Evolutionary conservation across 495 filamentous ascomycete genomes (phyloP).

Genomic region (Daldinia grandis): DNA sequence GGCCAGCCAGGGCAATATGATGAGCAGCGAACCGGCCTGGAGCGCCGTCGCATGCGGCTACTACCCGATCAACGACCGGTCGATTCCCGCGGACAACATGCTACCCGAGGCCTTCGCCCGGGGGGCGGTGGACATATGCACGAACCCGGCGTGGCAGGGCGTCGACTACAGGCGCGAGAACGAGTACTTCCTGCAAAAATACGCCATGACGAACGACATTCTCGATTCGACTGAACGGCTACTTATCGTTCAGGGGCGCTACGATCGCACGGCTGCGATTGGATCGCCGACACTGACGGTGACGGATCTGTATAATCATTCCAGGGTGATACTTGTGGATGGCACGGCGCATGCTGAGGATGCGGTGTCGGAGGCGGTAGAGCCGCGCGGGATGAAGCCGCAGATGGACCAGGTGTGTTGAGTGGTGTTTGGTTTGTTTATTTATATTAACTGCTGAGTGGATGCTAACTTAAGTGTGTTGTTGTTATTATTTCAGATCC

Average conservation of each 20-base stretch:
- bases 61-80: slow-evolving; percentile 33
- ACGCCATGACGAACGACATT: slow-evolving; percentile 24
- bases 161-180: slow-evolving; percentile 27
- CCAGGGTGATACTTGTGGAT: slow-evolving; percentile 24
- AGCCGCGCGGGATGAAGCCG: slow-evolving; percentile 25
- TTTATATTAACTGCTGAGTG: background rate
- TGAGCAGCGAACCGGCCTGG: slow-evolving; percentile 23
- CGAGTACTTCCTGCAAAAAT: slow-evolving; percentile 38
- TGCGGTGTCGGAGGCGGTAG: slow-evolving; percentile 30
- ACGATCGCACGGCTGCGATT: slow-evolving; percentile 33
- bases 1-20: slow-evolving; percentile 12
- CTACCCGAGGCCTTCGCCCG: slow-evolving; percentile 30
- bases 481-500: slow-evolving; percentile 15
- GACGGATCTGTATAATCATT: slow-evolving; percentile 24
- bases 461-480: background rate
- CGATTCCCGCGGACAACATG: slow-evolving; percentile 30
- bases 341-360: slow-evolving; percentile 32
- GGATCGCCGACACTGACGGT: slow-evolving; percentile 28
- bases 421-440: background rate
- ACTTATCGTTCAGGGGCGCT: slow-evolving; percentile 27
- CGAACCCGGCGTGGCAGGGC: slow-evolving; percentile 16
- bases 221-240: slow-evolving; percentile 22
- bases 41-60: slow-evolving; percentile 24
- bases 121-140: slow-evolving; percentile 24
- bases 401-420: slow-evolving; percentile 29